Evolutionary conservation across 495 filamentous ascomycete species (phyloP), one percentile per base, ranked within the genome.

Genomic region (Acidomyces sp.): DNA sequence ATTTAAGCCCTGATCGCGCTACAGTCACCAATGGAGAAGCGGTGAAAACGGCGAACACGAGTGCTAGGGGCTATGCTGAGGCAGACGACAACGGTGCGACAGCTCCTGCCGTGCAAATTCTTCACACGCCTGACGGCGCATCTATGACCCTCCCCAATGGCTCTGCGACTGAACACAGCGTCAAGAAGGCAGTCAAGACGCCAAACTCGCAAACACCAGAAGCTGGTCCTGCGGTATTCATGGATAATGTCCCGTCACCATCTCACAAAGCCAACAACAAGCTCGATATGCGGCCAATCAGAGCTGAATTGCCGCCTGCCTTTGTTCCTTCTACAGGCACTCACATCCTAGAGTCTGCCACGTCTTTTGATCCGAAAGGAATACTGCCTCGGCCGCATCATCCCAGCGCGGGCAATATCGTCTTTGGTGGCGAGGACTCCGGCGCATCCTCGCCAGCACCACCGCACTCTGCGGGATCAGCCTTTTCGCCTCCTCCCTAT

Each of bases 341-440:
- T 1, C 19, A 46, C 5, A 51, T 43, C 11, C 53, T 48, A 1
- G 23, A 46, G 16, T 48, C 53, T 18, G 39, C 51, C 9, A 30
- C 35, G 10, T 52, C 53, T 22, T 43, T 41, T 17, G 22, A 26
- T 13, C 36, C 21, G 9, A 22, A 34, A 15, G 26, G 15, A 2
- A 33, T 33, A 12, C 24, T 23, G 6, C 29, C 39, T 22, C 37
- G 47, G 11, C 21, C 29, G 16, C 28, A 40, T 27, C 57, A 51
- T 13, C 52, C 55, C 2, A 57, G 54, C 41, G 26, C 45, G 9
- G 52, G 53, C 30, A 45, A 49, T 16, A 49, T 62, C 25, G 47
- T 59, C 12, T 61, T 60, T 45, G 59, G 58, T 17, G 50, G 43
- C 16, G 39, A 48, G n/a, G 55, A 57, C 25, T 59, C 58, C 16